phyloP scores from a whole-genome alignment of 257 asterid species.

The Scutellaria barbata region DNA sequence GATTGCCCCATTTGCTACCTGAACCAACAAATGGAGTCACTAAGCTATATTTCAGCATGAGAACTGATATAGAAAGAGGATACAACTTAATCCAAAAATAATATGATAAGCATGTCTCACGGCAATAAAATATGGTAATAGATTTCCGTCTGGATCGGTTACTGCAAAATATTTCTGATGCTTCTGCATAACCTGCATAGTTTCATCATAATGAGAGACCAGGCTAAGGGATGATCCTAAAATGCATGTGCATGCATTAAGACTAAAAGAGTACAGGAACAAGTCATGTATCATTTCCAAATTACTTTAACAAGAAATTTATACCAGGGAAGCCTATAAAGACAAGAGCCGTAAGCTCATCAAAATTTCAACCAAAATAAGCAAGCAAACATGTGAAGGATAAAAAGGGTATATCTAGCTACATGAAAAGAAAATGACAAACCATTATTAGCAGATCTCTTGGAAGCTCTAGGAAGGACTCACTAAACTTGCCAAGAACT shows the following conservation, averaged over 20 bases:
- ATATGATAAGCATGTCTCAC: conserved; percentile 55
- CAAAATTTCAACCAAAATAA: conserved; percentile 27
- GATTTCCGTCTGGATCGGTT: conserved; percentile 67
- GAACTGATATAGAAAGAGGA: conserved; percentile 8
- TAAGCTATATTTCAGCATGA: conserved; percentile 20
- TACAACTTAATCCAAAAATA: conserved; percentile 11
- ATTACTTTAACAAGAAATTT: conserved; percentile 22
- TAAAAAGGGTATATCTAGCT: conserved; percentile 20
- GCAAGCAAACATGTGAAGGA: conserved; percentile 20
- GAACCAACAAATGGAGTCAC: conserved; percentile 34
- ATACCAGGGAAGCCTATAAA: neutral
- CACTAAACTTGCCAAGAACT: conserved; percentile 76
- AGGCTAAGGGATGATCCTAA: conserved; percentile 11
- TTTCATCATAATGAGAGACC: conserved; percentile 35
- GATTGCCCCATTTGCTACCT: conserved; percentile 98
- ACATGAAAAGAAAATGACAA: conserved; percentile 34
- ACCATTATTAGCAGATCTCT: conserved; percentile 92
- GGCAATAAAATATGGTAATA: conserved; percentile 85
- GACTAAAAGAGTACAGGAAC: conserved; percentile 5
- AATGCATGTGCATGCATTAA: conserved; percentile 13
- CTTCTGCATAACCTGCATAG: conserved; percentile 92
- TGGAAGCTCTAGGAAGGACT: conserved; percentile 89
- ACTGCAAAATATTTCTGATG: conserved; percentile 95
- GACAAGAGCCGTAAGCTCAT: conserved; percentile 17
- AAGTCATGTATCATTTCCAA: neutral